Evolutionary conservation across 352 stramenopile genomes (phyloP).

Genomic region (Phytophthora pini): DNA sequence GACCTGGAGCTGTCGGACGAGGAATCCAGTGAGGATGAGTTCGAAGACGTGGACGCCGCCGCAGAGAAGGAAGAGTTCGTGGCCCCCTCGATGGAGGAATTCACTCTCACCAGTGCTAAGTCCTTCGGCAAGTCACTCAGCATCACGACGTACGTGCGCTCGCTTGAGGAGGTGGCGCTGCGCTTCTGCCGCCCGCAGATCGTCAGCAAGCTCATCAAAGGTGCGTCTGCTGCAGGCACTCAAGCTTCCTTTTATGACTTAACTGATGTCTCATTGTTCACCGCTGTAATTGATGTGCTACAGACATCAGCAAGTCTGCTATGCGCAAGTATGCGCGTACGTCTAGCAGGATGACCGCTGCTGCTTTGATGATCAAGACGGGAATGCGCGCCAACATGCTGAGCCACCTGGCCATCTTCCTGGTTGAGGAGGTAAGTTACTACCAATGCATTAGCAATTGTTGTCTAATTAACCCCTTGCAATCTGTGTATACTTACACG

Average conservation of each 20-base stretch:
- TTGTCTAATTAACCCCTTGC: background rate
- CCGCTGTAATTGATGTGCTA: constrained; percentile 5
- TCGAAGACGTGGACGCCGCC: constrained; percentile 45
- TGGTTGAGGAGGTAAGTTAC: constrained; percentile 77
- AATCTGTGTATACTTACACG: constrained; percentile 4
- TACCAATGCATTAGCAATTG: background rate
- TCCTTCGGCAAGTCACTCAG: constrained; percentile 82
- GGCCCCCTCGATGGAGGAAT: constrained; percentile 62
- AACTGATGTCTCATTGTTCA: background rate
- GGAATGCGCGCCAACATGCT: constrained; percentile 80
- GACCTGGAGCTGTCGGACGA: constrained; percentile 68
- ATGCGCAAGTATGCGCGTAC: constrained; percentile 79
- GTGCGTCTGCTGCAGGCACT: constrained; percentile 31
- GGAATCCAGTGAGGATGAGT: constrained; percentile 45
- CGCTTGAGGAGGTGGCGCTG: constrained; percentile 74
- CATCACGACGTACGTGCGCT: constrained; percentile 82
- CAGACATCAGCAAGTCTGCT: constrained; percentile 80
- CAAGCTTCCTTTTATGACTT: background rate
- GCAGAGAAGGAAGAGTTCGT: constrained; percentile 58
- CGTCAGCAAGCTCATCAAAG: constrained; percentile 86
- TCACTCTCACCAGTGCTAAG: constrained; percentile 56
- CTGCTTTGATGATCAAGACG: constrained; percentile 76
- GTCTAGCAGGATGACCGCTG: constrained; percentile 58
- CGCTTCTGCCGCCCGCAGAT: constrained; percentile 56
- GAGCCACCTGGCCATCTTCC: constrained; percentile 80